phyloP scores from a whole-genome alignment of 345 rosid species.

The Lepidium didymum region DNA sequence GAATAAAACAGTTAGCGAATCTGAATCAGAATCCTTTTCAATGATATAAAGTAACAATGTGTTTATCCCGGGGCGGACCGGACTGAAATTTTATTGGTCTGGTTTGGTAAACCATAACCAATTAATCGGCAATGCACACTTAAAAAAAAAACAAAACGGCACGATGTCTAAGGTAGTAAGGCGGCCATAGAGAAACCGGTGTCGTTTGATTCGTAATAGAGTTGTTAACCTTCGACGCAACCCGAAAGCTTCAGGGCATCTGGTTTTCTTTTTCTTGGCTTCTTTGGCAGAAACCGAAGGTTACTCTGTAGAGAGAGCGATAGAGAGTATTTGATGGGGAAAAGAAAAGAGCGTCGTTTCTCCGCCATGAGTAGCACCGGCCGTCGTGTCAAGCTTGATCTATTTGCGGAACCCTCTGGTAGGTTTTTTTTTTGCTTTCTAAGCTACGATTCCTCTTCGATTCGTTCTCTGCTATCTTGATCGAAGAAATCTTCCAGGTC shows the following conservation, averaged over 20 bases:
- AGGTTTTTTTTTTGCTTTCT: neutral
- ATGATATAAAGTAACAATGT: neutral
- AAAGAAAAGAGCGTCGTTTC: constrained; percentile 81
- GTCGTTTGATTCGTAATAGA: neutral
- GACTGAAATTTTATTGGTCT: neutral
- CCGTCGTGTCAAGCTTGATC: constrained; percentile 96
- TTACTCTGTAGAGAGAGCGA: neutral
- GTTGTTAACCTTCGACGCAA: neutral
- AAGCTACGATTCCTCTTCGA: neutral
- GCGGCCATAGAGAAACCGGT: neutral
- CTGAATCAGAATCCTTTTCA: neutral
- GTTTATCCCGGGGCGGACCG: neutral
- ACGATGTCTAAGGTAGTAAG: neutral
- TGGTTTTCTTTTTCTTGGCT: neutral
- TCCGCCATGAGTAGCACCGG: constrained; percentile 75
- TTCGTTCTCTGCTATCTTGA: neutral
- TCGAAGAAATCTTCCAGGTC: neutral
- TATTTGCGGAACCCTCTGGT: constrained; percentile 99
- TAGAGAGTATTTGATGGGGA: constrained; percentile 58
- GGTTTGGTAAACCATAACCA: neutral
- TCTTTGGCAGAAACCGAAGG: neutral
- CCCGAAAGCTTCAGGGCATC: neutral
- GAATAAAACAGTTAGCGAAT: neutral
- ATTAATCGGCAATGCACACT: neutral
- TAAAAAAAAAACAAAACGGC: neutral